A percentile compares a stretch with the other conserved stretches of the same genome.
These are phyloP conservation scores for Mycena maculata DNA, from an alignment of 768 basidiomycete genomes.

Conservation along the genomic window DNA sequence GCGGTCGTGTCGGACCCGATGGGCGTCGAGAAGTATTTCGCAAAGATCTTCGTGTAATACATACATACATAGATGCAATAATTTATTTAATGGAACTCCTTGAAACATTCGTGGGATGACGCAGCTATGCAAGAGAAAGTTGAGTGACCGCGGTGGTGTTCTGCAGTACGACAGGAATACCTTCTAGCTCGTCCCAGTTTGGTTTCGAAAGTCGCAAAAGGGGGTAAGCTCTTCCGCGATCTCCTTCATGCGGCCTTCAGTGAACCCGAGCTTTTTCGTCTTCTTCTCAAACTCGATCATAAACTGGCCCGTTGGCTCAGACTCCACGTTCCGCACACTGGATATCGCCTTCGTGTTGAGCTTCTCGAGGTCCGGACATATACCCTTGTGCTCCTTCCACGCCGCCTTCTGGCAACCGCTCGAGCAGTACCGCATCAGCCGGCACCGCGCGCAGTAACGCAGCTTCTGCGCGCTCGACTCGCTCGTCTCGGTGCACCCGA, in stretches of 20 bases:
- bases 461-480: slow-evolving; percentile 16
- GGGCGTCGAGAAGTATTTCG: slow-evolving; percentile 17
- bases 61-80: too few species aligned
- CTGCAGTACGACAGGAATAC: too few species aligned
- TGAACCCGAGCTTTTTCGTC: slow-evolving; percentile 7
- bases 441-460: slow-evolving; percentile 9
- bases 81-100: too few species aligned
- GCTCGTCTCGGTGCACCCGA: slow-evolving; percentile 8
- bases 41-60: slow-evolving; percentile 11
- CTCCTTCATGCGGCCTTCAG: slow-evolving; percentile 8
- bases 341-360: not conserved
- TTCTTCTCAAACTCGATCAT: slow-evolving; percentile 1
- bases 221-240: not conserved
- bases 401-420: slow-evolving; percentile 7
- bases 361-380: slow-evolving; percentile 20
- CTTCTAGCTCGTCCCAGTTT: too few species aligned
- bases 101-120: too few species aligned
- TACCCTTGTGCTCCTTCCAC: slow-evolving; percentile 20
- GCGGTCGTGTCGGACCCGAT: slow-evolving; percentile 14
- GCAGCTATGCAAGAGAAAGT: too few species aligned
- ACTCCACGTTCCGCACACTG: not conserved
- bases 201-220: slow-evolving; percentile 2
- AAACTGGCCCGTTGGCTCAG: not conserved
- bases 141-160: too few species aligned
- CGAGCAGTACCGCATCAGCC: slow-evolving; percentile 24